Evolutionary conservation across 2,329 filamentous ascomycete species (phyloP), one percentile per base, ranked within the genome.

Genomic region (Phaeosphaeriaceae sp.): DNA sequence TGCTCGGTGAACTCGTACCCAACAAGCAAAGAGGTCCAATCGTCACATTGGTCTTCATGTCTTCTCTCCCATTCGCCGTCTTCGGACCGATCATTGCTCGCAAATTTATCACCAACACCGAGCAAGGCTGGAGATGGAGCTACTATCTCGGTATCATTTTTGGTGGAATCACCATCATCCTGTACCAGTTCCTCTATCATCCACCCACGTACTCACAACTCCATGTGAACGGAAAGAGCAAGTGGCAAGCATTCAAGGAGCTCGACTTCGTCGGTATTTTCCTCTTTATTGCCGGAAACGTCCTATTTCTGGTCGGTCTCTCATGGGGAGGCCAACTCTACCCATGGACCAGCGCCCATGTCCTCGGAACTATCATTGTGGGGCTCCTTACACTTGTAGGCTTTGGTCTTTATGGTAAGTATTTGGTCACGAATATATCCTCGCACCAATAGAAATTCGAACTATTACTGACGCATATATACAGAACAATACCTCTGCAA

Each of bases 131-230:
- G 66, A 26, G 83, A 40, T 84, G 82, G 81, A 78, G 71, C 55
- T 86, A 82, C 67, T 84, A 82, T 63, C 66, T 85, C 2, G 80
- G 79, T 54, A 80, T 82, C 63, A 81, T 84, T 55, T 69, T 81
- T 55, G 77, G 73, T 49, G 76, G 70, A n/a, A 58, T 81, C 19
- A 72, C 79, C 17, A 62, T 81, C 4, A 64, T 75, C 2, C 72
- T 83, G 10, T 84, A 79, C 63, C 72, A 76, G 30, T 75, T 82
- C 58, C 79, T 81, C 56, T 85, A 84, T 68, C 77, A 80, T 58
- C 83, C 81, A 35, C 82, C 83, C 0, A 78, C 64, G 2, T 68
- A 60, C 53, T 50, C 74, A 10, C 83, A 79, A 67, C 65, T 77
- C 23, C 79, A 81, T 35, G 65, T 59, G 26, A 52, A 63, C 26